These are phyloP conservation scores for Rhododendron ferrugineum DNA, from an alignment of 148 eudicot species.

Conservation along the genomic window DNA sequence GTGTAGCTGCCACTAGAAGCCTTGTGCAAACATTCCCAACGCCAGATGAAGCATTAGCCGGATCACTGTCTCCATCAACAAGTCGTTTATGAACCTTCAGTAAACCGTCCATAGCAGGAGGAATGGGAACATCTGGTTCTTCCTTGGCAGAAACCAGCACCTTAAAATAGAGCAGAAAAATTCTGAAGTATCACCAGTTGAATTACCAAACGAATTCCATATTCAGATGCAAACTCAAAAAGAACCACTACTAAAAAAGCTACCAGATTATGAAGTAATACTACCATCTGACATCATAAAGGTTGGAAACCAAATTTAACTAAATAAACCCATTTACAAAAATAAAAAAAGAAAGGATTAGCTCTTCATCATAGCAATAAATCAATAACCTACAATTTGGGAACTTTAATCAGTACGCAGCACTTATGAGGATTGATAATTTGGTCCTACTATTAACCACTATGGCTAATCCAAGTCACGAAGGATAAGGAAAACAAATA, in stretches of 20 bases:
- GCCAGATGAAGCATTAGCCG: constrained; percentile 20
- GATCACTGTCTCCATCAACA: constrained; percentile 32
- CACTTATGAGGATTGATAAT: neutral
- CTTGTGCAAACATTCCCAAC: constrained; percentile 34
- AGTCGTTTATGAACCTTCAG: constrained; percentile 41
- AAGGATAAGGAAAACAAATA: neutral
- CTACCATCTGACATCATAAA: neutral
- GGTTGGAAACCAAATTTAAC: neutral
- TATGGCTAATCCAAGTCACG: neutral
- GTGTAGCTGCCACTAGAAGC: constrained; percentile 47
- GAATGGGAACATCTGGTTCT: constrained; percentile 37
- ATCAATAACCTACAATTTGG: neutral
- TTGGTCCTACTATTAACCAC: neutral
- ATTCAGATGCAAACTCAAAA: neutral
- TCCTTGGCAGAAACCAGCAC: constrained; percentile 60
- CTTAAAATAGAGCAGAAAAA: constrained; percentile 10
- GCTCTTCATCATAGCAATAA: neutral
- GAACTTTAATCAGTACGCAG: neutral
- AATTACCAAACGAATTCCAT: neutral
- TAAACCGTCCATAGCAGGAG: constrained; percentile 52
- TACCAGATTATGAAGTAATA: neutral
- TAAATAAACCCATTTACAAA: neutral
- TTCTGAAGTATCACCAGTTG: neutral
- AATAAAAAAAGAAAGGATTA: neutral
- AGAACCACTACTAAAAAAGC: neutral